Percentiles rank a stretch among this genome's conserved stretches.
Evolutionary conservation across 352 stramenopile genomes (phyloP).

Genomic region (Globisporangium iwayamae): DNA sequence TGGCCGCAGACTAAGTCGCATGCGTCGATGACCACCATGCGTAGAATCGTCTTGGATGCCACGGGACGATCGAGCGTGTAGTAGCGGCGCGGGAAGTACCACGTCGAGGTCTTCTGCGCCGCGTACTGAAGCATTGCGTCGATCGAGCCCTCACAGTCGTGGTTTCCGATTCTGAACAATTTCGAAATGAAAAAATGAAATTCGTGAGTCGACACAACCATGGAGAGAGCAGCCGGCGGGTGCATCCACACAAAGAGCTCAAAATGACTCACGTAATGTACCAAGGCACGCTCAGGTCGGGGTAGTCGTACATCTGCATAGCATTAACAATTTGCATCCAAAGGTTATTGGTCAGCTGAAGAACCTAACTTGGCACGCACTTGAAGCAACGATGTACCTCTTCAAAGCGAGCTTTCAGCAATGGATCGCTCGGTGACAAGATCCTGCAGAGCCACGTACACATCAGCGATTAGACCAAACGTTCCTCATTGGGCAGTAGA

Average conservation of each 20-base stretch:
- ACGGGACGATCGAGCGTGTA: conserved; percentile 78
- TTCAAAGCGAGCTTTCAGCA: conserved; percentile 72
- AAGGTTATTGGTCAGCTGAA: too few species aligned
- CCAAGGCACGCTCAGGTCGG: conserved; percentile 68
- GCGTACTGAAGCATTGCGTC: conserved; percentile 81
- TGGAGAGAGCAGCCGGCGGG: background rate
- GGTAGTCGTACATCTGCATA: conserved; percentile 68
- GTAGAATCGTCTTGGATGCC: conserved; percentile 73
- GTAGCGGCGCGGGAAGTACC: conserved; percentile 78
- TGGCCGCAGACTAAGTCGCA: conserved; percentile 83
- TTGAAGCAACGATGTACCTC: conserved; percentile 30
- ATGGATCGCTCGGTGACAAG: conserved; percentile 43
- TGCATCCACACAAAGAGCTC: background rate
- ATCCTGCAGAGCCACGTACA: conserved; percentile 32
- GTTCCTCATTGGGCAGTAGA: background rate
- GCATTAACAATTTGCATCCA: background rate
- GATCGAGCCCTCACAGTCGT: conserved; percentile 85
- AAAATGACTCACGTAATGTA: conserved; percentile 71
- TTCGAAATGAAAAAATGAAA: background rate
- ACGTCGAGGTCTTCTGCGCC: conserved; percentile 57
- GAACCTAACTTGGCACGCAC: too few species aligned
- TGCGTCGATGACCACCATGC: conserved; percentile 74
- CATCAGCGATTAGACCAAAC: background rate
- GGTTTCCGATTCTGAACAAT: conserved; percentile 70
- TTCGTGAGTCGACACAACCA: background rate